Evolutionary conservation across 2,329 filamentous ascomycete genomes (phyloP).

Genomic region (Xylaria sp.): DNA sequence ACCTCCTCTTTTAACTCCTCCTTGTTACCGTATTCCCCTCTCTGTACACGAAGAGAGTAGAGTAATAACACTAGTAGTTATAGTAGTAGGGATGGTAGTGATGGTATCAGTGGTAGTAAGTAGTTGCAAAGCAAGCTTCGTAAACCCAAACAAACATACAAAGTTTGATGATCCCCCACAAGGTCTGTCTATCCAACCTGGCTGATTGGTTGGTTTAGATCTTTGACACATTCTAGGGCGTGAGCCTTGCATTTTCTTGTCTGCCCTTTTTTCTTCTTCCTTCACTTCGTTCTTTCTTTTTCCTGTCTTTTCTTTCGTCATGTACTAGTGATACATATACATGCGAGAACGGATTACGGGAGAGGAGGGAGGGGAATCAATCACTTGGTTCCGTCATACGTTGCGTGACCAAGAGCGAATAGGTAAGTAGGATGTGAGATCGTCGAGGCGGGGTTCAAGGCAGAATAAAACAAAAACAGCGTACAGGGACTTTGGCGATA

Average conservation of each 20-base stretch:
- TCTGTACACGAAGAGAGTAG: conserved; percentile 11
- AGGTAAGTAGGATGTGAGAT: conserved; percentile 3
- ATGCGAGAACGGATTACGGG: conserved; percentile 12
- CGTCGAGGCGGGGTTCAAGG: neutral
- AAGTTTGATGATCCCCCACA: neutral
- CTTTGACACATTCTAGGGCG: conserved; percentile 20
- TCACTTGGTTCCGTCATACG: neutral
- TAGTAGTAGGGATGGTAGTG: neutral
- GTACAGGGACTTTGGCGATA: neutral
- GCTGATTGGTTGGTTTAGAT: neutral
- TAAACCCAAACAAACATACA: conserved; percentile 21
- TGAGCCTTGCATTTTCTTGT: conserved; percentile 27
- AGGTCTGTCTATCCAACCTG: neutral
- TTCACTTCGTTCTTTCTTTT: neutral
- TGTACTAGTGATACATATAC: conserved; percentile 25
- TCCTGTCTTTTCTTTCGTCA: conserved; percentile 15
- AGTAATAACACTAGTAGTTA: neutral
- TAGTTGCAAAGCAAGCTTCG: neutral
- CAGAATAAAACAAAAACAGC: neutral
- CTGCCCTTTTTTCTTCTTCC: conserved; percentile 2
- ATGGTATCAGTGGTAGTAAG: too few species aligned
- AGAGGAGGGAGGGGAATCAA: neutral
- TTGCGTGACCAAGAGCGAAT: neutral
- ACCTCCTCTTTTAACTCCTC: neutral
- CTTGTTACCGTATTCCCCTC: neutral